Evolutionary conservation across 495 filamentous ascomycete species (phyloP).

Genomic region (Lichenothelia convexa): DNA sequence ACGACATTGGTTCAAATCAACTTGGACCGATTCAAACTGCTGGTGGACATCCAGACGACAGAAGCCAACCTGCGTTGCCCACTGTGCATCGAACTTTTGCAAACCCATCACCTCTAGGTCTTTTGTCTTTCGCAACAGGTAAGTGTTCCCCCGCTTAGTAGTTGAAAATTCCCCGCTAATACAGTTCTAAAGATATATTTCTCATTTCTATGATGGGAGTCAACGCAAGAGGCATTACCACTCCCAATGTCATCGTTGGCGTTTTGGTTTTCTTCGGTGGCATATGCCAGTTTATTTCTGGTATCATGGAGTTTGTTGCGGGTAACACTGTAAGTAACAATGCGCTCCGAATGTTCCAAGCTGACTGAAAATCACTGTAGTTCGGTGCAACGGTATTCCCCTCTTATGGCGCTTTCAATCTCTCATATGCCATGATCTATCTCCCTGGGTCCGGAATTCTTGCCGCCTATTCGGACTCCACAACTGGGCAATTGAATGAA

Average conservation of each 20-base stretch:
- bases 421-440: constrained; percentile 22
- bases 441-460: constrained; percentile 22
- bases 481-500: constrained; percentile 8
- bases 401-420: constrained; percentile 22
- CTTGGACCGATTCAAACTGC: background rate
- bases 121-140: constrained; percentile 15
- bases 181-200: constrained; percentile 11
- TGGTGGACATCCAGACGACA: constrained; percentile 2
- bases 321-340: constrained; percentile 12
- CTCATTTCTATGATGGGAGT: constrained; percentile 21
- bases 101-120: constrained; percentile 16
- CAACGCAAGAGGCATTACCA: constrained; percentile 18
- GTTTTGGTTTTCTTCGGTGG: constrained; percentile 25
- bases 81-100: constrained; percentile 7
- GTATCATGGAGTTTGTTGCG: constrained; percentile 20
- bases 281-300: constrained; percentile 18
- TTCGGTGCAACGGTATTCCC: constrained; percentile 23
- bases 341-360: background rate
- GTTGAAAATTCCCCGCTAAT: background rate
- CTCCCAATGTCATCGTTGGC: constrained; percentile 19
- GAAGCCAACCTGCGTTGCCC: constrained; percentile 1
- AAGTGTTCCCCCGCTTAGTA: background rate
- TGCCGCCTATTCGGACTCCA: constrained; percentile 16
- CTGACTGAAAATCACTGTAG: background rate
- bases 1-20: background rate